Evolutionary conservation across 2,329 filamentous ascomycete species (phyloP).

Genomic region (Magnaporthiopsis incrustans): DNA sequence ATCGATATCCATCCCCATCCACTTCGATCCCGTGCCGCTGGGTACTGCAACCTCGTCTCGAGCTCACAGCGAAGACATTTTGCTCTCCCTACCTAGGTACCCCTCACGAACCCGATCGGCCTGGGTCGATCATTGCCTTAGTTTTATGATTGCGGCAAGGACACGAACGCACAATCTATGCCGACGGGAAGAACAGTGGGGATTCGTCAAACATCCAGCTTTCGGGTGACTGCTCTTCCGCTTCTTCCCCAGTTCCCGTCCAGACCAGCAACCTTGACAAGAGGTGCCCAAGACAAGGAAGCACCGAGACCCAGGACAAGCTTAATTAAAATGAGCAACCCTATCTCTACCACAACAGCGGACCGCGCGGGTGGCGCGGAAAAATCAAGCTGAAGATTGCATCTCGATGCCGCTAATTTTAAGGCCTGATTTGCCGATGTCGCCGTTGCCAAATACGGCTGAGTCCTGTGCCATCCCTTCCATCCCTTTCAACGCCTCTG

Average conservation of each 20-base stretch:
- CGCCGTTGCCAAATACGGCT: neutral
- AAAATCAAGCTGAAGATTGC: neutral
- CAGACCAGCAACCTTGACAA: no score
- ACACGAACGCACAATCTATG: neutral
- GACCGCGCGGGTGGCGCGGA: no score
- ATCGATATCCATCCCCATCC: neutral
- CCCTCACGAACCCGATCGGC: neutral
- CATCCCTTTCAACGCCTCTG: neutral
- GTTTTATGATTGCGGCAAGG: neutral
- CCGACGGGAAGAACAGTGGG: neutral
- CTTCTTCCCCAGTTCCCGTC: no score
- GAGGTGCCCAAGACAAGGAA: conserved; percentile 29
- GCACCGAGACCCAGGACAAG: conserved; percentile 25
- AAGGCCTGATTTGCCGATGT: neutral
- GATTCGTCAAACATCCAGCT: neutral
- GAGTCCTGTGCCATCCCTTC: neutral
- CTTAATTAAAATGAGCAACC: neutral
- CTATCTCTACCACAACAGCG: neutral
- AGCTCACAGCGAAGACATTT: neutral
- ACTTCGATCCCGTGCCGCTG: neutral
- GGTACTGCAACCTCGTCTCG: neutral
- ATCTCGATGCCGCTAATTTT: neutral
- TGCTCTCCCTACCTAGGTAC: no score
- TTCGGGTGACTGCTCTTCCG: neutral
- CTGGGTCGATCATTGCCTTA: neutral